phyloP scores from a whole-genome alignment of 2,329 filamentous ascomycete genomes.

The Sclerotinia nivalis region DNA sequence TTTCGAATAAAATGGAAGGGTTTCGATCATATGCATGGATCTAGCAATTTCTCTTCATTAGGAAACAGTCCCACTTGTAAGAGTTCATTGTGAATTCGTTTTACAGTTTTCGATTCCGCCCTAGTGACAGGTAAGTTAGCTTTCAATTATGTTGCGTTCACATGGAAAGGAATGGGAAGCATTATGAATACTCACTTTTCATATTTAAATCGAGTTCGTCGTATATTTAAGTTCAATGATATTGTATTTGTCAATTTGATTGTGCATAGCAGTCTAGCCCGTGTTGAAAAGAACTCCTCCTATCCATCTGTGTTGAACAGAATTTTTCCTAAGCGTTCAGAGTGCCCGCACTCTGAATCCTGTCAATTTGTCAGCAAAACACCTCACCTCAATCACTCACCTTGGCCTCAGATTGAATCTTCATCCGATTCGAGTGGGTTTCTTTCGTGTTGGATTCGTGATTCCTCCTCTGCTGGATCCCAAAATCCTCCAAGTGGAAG shows the following conservation, averaged over 20 bases:
- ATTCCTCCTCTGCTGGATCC: not conserved
- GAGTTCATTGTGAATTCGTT: too few relatives aligned
- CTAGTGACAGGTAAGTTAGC: not conserved
- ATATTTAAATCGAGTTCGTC: not conserved
- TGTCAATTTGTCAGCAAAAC: not conserved
- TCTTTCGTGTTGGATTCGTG: not conserved
- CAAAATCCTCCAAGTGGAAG: not conserved
- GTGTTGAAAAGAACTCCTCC: not conserved
- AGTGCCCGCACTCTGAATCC: not conserved
- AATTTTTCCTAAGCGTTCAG: not conserved
- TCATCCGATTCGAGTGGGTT: not conserved
- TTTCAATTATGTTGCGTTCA: not conserved
- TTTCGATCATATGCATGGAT: too few relatives aligned
- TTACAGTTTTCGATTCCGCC: not conserved
- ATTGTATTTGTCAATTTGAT: not conserved
- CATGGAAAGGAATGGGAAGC: too few relatives aligned
- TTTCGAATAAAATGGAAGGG: too few relatives aligned
- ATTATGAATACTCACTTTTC: not conserved
- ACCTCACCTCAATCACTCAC: not conserved
- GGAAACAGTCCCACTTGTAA: too few relatives aligned
- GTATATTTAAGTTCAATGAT: not conserved
- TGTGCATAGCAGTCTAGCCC: not conserved
- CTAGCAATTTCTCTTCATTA: not conserved
- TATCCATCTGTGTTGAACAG: not conserved
- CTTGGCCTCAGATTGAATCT: not conserved